A percentile compares a stretch with the other conserved stretches of the same genome.
Evolutionary conservation across 306 rosid species (phyloP).

Genomic region (Citrullus amarus): DNA sequence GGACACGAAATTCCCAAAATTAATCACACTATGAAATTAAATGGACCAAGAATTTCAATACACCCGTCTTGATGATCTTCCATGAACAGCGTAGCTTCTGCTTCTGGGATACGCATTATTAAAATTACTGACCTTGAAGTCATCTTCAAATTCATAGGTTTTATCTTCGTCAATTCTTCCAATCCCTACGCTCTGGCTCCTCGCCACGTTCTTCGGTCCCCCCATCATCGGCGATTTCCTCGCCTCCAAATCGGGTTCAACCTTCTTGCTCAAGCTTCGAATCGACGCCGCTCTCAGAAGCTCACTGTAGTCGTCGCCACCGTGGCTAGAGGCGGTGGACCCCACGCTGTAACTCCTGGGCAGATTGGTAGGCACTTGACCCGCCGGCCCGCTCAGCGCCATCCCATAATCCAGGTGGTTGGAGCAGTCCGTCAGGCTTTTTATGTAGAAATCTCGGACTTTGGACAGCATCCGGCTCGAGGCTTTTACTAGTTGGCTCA

Average conservation of each 20-base stretch:
- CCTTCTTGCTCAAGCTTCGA: background rate
- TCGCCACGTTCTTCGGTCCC: background rate
- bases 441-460: conserved; percentile 37
- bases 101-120: conserved; percentile 22
- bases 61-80: background rate
- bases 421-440: conserved; percentile 31
- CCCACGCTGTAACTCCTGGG: conserved; percentile 42
- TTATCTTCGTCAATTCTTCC: conserved; percentile 62
- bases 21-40: background rate
- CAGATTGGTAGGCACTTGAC: conserved; percentile 7
- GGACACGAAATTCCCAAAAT: background rate
- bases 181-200: conserved; percentile 35
- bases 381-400: conserved; percentile 23
- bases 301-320: conserved; percentile 25
- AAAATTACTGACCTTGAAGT: conserved; percentile 9
- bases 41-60: background rate
- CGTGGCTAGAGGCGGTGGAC: conserved; percentile 12
- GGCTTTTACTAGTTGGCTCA: background rate
- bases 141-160: conserved; percentile 31
- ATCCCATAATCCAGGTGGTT: conserved; percentile 10
- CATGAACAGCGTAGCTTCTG: conserved; percentile 35
- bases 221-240: background rate
- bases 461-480: conserved; percentile 18
- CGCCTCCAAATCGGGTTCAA: background rate
- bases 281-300: conserved; percentile 38